These are phyloP conservation scores for Ceratopteris richardii DNA, from an alignment of 75 land plant species.

Conservation along the genomic window DNA sequence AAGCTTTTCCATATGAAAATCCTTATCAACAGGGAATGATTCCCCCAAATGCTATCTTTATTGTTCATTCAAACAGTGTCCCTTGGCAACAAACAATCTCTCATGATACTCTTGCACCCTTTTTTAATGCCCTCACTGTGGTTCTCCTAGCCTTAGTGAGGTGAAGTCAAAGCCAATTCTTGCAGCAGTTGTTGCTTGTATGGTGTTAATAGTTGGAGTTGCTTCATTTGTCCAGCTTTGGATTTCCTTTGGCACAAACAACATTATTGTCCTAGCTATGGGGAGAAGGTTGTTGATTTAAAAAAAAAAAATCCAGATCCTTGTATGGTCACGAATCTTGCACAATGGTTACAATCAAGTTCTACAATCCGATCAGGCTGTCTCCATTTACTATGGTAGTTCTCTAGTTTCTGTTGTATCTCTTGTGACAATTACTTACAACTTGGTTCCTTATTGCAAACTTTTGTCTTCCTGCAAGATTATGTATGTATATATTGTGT, in stretches of 20 bases:
- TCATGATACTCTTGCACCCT: slow-evolving; percentile 86
- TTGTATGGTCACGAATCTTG: slow-evolving; percentile 66
- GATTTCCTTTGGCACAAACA: slow-evolving; percentile 98
- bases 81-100: slow-evolving; percentile 74
- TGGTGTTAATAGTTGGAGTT: slow-evolving; percentile 82
- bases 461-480: too few relatives aligned
- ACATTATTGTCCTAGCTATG: slow-evolving; percentile 80
- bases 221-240: slow-evolving; percentile 87
- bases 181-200: slow-evolving; percentile 84
- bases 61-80: slow-evolving; percentile 54
- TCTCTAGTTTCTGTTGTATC: too few relatives aligned
- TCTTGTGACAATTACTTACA: too few relatives aligned
- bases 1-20: too few relatives aligned
- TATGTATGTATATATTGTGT: too few relatives aligned
- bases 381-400: too few relatives aligned
- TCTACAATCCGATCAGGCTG: slow-evolving; percentile 90
- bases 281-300: slow-evolving; percentile 88
- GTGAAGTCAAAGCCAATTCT: slow-evolving; percentile 74
- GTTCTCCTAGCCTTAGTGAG: slow-evolving; percentile 43
- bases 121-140: slow-evolving; percentile 76
- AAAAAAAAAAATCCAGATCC: slow-evolving; percentile 78
- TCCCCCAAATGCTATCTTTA: slow-evolving; percentile 70
- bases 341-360: slow-evolving; percentile 65
- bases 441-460: too few relatives aligned
- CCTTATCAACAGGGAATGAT: slow-evolving; percentile 55